Evolutionary conservation across 2,329 filamentous ascomycete species (phyloP).

Genomic region (Epichloe elymi): DNA sequence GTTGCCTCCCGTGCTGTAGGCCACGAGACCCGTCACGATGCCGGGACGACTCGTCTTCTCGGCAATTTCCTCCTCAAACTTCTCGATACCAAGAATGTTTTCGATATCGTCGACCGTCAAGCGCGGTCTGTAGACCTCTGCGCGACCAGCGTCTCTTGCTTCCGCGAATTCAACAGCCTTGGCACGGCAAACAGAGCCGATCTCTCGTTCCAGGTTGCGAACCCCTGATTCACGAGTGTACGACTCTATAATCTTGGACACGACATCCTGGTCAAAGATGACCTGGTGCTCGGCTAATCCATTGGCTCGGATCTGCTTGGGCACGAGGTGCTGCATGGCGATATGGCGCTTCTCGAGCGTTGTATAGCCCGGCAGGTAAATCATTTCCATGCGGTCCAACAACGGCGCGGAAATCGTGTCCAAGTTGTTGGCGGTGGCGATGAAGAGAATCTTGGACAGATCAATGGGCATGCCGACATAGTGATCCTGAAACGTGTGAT

Average conservation of each 20-base stretch:
- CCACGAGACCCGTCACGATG: conserved; percentile 90
- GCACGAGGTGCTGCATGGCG: conserved; percentile 81
- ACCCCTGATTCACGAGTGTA: conserved; percentile 96
- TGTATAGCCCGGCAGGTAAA: conserved; percentile 86
- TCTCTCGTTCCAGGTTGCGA: conserved; percentile 88
- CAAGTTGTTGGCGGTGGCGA: conserved; percentile 88
- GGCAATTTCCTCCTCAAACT: conserved; percentile 89
- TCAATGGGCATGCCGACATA: conserved; percentile 95
- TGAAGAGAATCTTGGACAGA: conserved; percentile 91
- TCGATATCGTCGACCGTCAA: conserved; percentile 75
- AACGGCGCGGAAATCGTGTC: conserved; percentile 92
- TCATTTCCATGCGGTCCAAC: conserved; percentile 94
- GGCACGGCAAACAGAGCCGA: conserved; percentile 84
- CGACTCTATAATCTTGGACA: conserved; percentile 89
- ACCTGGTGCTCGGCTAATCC: conserved; percentile 69
- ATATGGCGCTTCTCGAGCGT: conserved; percentile 96
- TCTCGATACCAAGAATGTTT: conserved; percentile 80
- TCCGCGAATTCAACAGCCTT: conserved; percentile 95
- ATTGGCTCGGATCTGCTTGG: conserved; percentile 88
- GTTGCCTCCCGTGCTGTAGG: conserved; percentile 84
- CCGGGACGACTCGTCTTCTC: conserved; percentile 75
- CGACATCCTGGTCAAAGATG: conserved; percentile 63
- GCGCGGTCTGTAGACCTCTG: conserved; percentile 57
- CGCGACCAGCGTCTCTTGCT: conserved; percentile 59
- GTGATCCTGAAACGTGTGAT: conserved; percentile 87